Evolutionary conservation across 805 yeast genomes (phyloP).

Genomic region (Kregervanrija pseudodelftensis): DNA sequence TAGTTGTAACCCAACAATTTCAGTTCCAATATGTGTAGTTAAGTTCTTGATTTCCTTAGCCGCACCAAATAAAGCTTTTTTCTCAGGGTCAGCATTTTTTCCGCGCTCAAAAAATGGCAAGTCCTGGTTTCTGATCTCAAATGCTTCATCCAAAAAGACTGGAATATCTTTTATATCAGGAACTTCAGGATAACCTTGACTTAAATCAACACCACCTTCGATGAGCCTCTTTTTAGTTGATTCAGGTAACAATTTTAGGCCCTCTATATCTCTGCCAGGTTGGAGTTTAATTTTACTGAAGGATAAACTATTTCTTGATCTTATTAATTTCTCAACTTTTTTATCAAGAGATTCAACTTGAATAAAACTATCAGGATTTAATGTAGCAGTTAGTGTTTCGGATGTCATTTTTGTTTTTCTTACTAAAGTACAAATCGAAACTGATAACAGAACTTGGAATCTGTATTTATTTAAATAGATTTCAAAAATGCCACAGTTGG

Average conservation of each 20-base stretch:
- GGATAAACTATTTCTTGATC: constrained; percentile 1
- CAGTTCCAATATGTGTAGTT: constrained; percentile 44
- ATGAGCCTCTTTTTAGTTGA: constrained; percentile 26
- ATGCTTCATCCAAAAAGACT: constrained; percentile 34
- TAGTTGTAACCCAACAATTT: constrained; percentile 38
- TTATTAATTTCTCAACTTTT: constrained; percentile 19
- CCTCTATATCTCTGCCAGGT: constrained; percentile 17
- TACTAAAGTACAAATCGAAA: no score
- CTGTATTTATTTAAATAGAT: no score
- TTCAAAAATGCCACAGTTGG: no score
- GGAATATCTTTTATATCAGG: constrained; percentile 31
- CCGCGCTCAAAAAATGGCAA: constrained; percentile 30
- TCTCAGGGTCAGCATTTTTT: constrained; percentile 31
- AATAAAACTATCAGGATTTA: neutral
- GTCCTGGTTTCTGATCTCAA: constrained; percentile 29
- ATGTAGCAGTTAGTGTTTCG: no score
- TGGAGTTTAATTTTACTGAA: constrained; percentile 3
- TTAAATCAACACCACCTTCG: constrained; percentile 15
- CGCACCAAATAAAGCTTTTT: constrained; percentile 34
- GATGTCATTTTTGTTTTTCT: no score
- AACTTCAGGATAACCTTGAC: constrained; percentile 33
- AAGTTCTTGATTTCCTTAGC: constrained; percentile 33
- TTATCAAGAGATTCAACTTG: constrained; percentile 12
- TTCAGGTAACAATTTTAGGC: constrained; percentile 9
- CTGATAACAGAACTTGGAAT: no score